Evolutionary conservation across 331 rosid species (phyloP).

Genomic region (Arachis monticola): DNA sequence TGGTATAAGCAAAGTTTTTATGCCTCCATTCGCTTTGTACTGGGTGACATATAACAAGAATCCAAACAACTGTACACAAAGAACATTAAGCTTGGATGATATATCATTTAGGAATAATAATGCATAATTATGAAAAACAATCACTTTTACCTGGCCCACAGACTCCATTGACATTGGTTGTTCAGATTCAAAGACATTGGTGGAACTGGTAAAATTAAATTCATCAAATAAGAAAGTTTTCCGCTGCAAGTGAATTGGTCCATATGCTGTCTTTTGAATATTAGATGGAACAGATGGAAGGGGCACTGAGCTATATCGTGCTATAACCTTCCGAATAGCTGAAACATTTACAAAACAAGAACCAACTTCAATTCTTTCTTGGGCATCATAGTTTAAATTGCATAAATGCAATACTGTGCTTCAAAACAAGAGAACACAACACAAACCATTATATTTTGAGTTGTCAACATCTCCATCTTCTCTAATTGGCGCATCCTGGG

Average conservation of each 20-base stretch:
- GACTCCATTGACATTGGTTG: slow-evolving; percentile 84
- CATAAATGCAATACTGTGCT: slow-evolving; percentile 22
- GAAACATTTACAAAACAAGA: slow-evolving; percentile 47
- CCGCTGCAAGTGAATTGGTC: slow-evolving; percentile 62
- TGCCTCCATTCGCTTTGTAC: slow-evolving; percentile 55
- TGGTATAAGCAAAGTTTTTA: slow-evolving; percentile 61
- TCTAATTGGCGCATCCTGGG: slow-evolving; percentile 94
- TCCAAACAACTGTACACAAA: slow-evolving; percentile 78
- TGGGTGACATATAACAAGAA: slow-evolving; percentile 70
- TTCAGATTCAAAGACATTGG: slow-evolving; percentile 60
- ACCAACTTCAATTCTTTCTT: slow-evolving; percentile 33
- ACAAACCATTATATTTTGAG: slow-evolving; percentile 74
- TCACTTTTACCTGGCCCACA: slow-evolving; percentile 70
- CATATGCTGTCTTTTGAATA: slow-evolving; percentile 68
- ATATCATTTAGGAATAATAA: slow-evolving; percentile 39
- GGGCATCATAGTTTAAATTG: slow-evolving; percentile 25
- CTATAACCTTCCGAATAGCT: slow-evolving; percentile 81
- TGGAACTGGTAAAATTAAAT: slow-evolving; percentile 51
- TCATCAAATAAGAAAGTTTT: slow-evolving; percentile 58
- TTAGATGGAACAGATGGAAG: slow-evolving; percentile 74
- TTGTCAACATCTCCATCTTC: slow-evolving; percentile 90
- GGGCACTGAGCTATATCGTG: slow-evolving; percentile 53
- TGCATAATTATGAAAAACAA: slow-evolving; percentile 30
- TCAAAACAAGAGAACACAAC: slow-evolving; percentile 10
- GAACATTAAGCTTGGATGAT: slow-evolving; percentile 35